These are phyloP conservation scores for Lactuca saligna DNA, from an alignment of 129 eudicot species.

Conservation along the genomic window DNA sequence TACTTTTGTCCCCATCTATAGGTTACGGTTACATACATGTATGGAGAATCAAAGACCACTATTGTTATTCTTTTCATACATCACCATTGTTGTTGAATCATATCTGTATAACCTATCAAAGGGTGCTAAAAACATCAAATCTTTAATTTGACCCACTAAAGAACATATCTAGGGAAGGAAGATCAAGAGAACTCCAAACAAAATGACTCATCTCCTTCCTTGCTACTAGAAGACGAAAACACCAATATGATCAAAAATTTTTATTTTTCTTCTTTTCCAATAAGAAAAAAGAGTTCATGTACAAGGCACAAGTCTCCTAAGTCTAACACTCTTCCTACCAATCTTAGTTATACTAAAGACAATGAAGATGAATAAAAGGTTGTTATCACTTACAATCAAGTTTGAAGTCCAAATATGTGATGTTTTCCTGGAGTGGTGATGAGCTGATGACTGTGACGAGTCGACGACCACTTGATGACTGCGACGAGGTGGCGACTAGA, in stretches of 20 bases:
- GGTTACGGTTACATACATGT: background rate
- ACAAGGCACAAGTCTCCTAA: too few species aligned
- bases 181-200: constrained; percentile 51
- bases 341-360: too few species aligned
- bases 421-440: too few species aligned
- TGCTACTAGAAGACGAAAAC: constrained; percentile 36
- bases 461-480: too few species aligned
- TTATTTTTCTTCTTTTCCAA: background rate
- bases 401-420: too few species aligned
- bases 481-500: too few species aligned
- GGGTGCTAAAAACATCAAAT: constrained; percentile 10
- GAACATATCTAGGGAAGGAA: constrained; percentile 34
- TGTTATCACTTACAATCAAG: too few species aligned
- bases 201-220: constrained; percentile 39
- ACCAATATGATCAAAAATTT: constrained; percentile 17
- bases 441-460: too few species aligned
- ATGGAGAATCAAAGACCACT: background rate
- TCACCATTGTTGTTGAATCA: constrained; percentile 9
- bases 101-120: constrained; percentile 21
- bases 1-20: background rate
- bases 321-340: too few species aligned
- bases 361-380: too few species aligned
- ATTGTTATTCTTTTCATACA: background rate
- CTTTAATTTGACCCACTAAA: constrained; percentile 38
- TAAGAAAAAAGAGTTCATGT: too few species aligned